These are phyloP conservation scores for Mycena vitilis DNA, from an alignment of 768 basidiomycete genomes.

Conservation along the genomic window DNA sequence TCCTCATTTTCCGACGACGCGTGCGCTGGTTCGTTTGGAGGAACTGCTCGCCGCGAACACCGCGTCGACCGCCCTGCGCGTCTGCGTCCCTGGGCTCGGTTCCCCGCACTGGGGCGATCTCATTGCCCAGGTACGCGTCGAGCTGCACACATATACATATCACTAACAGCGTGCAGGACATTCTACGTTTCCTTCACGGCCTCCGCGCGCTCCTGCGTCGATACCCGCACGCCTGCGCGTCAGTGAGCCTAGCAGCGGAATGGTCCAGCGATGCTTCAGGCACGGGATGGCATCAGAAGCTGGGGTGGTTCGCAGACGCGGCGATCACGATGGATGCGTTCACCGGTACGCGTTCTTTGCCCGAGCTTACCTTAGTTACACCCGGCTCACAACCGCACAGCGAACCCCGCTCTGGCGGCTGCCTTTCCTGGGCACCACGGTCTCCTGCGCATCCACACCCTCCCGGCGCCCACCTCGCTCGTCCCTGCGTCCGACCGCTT, in stretches of 20 bases:
- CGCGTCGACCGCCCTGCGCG: slow-evolving; percentile 60
- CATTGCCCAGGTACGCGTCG: slow-evolving; percentile 59
- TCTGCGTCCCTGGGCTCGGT: slow-evolving; percentile 74
- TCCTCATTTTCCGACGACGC: slow-evolving; percentile 22
- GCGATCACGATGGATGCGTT: slow-evolving; percentile 82
- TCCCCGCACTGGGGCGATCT: slow-evolving; percentile 79
- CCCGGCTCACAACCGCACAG: slow-evolving; percentile 51
- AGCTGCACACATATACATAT: not conserved
- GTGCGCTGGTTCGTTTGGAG: slow-evolving; percentile 43
- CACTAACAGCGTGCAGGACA: slow-evolving; percentile 56
- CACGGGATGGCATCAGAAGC: slow-evolving; percentile 77
- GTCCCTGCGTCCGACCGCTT: slow-evolving; percentile 84
- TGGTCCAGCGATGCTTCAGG: slow-evolving; percentile 64
- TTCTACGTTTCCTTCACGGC: slow-evolving; percentile 78
- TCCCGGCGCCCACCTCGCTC: slow-evolving; percentile 81
- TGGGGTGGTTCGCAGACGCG: slow-evolving; percentile 85
- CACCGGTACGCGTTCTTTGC: slow-evolving; percentile 63
- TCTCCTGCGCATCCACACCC: slow-evolving; percentile 77
- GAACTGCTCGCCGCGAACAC: slow-evolving; percentile 43
- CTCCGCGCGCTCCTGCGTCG: slow-evolving; percentile 71
- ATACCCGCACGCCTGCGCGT: slow-evolving; percentile 71
- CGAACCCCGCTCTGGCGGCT: slow-evolving; percentile 77
- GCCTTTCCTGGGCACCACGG: slow-evolving; percentile 91
- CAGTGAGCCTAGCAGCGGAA: slow-evolving; percentile 74
- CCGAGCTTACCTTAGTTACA: not conserved